Evolutionary conservation across 352 stramenopile genomes (phyloP).

Genomic region (Phytophthora meadii): DNA sequence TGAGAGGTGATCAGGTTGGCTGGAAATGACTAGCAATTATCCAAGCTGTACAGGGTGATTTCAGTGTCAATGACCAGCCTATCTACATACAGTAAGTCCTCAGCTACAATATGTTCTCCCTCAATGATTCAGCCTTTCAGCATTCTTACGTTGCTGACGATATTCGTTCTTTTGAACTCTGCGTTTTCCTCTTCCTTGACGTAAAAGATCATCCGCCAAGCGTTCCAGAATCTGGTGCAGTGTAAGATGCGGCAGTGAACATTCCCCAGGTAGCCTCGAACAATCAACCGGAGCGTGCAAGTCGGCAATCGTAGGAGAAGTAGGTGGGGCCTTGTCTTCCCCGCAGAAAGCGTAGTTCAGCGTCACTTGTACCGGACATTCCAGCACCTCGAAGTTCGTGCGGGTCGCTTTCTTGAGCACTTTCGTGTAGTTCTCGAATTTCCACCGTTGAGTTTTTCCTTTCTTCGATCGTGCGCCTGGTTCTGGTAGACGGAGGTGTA

Average conservation of each 20-base stretch:
- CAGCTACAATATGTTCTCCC: too few species aligned
- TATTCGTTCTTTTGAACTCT: conserved; percentile 23
- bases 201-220: conserved; percentile 51
- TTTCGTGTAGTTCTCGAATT: conserved; percentile 53
- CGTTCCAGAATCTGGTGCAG: conserved; percentile 62
- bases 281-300: conserved; percentile 39
- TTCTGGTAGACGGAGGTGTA: conserved; percentile 45
- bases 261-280: conserved; percentile 40
- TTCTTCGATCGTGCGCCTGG: conserved; percentile 4
- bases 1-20: too few species aligned
- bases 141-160: conserved; percentile 16
- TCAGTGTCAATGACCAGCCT: too few species aligned
- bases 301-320: conserved; percentile 14
- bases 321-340: conserved; percentile 19
- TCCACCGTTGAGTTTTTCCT: conserved; percentile 29
- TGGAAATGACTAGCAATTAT: too few species aligned
- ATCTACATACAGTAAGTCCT: too few species aligned
- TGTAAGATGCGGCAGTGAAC: conserved; percentile 52
- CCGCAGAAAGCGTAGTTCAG: conserved; percentile 55
- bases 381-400: conserved; percentile 15
- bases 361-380: conserved; percentile 17
- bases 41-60: too few species aligned
- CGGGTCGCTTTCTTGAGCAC: conserved; percentile 29
- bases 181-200: conserved; percentile 35
- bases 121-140: background rate